phyloP scores from a whole-genome alignment of 176 grass and related monocot species.

The Oryza coarctata region DNA sequence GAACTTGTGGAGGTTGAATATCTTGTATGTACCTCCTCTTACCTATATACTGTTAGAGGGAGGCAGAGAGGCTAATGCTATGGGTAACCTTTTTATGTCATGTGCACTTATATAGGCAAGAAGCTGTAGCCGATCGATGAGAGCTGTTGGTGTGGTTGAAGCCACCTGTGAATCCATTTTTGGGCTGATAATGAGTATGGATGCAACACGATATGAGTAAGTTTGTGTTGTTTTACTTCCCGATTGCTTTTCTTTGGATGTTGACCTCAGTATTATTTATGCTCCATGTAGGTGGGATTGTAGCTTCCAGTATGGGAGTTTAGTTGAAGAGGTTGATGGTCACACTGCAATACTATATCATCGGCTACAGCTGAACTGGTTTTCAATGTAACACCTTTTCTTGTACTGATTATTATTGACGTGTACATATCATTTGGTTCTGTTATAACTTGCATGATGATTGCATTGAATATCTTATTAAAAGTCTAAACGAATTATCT shows the following conservation, averaged over 20 bases:
- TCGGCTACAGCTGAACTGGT: slow-evolving; percentile 86
- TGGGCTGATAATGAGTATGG: slow-evolving; percentile 99
- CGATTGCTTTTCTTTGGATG: not conserved
- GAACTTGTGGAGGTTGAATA: slow-evolving; percentile 87
- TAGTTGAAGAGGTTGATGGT: slow-evolving; percentile 98
- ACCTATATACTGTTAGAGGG: slow-evolving; percentile 13
- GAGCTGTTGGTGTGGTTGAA: slow-evolving; percentile 90
- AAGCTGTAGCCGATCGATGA: slow-evolving; percentile 91
- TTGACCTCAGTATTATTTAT: slow-evolving; percentile 37
- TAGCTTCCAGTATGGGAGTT: slow-evolving; percentile 91
- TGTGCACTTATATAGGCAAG: slow-evolving; percentile 75
- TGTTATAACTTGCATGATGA: not conserved
- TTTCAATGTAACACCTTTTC: slow-evolving; percentile 59
- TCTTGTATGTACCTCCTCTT: slow-evolving; percentile 58
- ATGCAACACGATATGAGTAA: slow-evolving; percentile 92
- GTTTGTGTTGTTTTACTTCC: slow-evolving; percentile 31
- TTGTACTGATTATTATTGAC: not conserved
- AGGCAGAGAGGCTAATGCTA: slow-evolving; percentile 18
- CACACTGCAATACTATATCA: slow-evolving; percentile 93
- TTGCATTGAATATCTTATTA: not conserved
- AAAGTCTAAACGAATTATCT: slow-evolving; percentile 26
- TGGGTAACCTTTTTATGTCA: slow-evolving; percentile 21
- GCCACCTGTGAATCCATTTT: slow-evolving; percentile 90
- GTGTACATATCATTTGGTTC: not conserved
- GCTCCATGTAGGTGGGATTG: slow-evolving; percentile 83